Conservation (phyloP, 371 early-diverging fungal species). For the Lichtheimia hyalospora region DNA sequence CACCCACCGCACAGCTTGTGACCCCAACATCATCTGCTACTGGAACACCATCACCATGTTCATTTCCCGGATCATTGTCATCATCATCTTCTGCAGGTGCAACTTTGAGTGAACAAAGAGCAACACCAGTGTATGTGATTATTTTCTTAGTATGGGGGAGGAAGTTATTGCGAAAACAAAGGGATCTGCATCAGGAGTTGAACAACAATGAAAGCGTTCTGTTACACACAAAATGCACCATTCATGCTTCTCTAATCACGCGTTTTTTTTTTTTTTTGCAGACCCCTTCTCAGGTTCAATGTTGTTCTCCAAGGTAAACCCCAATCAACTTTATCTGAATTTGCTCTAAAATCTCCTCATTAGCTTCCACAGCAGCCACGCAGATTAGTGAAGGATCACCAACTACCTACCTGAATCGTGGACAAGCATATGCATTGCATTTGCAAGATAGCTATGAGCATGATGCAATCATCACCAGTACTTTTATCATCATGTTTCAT, state of each 20-base stretch:
- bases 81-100: constrained; percentile 6
- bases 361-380: constrained; percentile 40
- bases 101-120: not conserved
- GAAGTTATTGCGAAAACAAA: too few species aligned
- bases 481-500: constrained; percentile 72
- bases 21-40: constrained; percentile 12
- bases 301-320: constrained; percentile 6
- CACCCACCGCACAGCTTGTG: not conserved
- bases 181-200: too few species aligned
- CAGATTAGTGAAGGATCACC: constrained; percentile 42
- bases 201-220: constrained; percentile 2
- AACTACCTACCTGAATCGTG: constrained; percentile 68
- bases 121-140: constrained; percentile 3
- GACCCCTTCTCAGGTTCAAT: constrained; percentile 5
- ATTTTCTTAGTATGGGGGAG: not conserved
- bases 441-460: constrained; percentile 38
- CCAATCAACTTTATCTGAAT: not conserved
- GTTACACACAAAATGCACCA: not conserved
- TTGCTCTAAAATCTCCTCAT: not conserved
- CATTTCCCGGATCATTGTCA: constrained; percentile 11
- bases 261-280: not conserved
- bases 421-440: constrained; percentile 58
- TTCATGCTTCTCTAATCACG: not conserved
- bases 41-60: constrained; percentile 8
- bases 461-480: constrained; percentile 54